phyloP scores from a whole-genome alignment of 257 asterid species.

The Pogostemon cablin region DNA sequence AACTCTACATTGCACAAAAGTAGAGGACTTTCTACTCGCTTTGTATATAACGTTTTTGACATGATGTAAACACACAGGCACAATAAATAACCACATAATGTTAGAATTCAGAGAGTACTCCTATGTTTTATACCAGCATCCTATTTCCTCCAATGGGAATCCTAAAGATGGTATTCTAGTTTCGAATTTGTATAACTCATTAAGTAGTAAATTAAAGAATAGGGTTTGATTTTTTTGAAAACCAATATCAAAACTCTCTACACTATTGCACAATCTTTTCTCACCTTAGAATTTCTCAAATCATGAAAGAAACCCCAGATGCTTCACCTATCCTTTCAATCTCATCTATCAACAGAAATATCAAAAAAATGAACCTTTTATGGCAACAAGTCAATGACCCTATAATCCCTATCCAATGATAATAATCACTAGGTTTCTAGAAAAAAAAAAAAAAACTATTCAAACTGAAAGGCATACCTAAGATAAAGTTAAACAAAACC shows the following conservation, averaged over 20 bases:
- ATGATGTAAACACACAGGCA: conserved; percentile 15
- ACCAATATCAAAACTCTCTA: neutral
- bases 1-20: neutral
- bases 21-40: neutral
- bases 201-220: neutral
- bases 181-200: neutral
- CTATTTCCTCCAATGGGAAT: neutral
- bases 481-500: no score
- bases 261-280: no score
- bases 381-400: no score
- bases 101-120: conserved; percentile 5
- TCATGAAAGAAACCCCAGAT: no score
- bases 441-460: no score
- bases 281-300: no score
- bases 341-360: no score
- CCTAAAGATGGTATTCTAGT: neutral
- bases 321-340: no score
- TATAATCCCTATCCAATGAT: no score
- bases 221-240: conserved; percentile 3
- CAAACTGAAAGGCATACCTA: no score
- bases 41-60: conserved; percentile 30
- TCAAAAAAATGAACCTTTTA: no score
- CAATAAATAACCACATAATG: neutral
- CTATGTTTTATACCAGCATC: neutral
- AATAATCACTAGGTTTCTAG: no score